These are phyloP conservation scores for Kokia cookei DNA, from an alignment of 441 rosid species.

Conservation along the genomic window DNA sequence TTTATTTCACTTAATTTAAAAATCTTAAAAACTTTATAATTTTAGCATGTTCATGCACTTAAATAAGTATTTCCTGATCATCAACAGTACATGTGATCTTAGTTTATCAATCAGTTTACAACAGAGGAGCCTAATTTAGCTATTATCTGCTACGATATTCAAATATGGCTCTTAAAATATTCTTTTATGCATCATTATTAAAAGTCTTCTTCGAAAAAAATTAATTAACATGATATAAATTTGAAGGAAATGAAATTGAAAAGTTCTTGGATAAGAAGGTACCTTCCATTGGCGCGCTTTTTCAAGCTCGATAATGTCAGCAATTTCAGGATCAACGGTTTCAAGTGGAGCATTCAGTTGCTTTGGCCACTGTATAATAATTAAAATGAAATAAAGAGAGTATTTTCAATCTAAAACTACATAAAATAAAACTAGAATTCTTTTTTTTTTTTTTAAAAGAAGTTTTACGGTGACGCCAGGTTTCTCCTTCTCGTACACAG, in stretches of 20 bases:
- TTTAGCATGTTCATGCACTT: neutral
- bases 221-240: neutral
- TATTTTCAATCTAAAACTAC: neutral
- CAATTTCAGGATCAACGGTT: conserved; percentile 87
- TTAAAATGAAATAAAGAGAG: neutral
- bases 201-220: too few species aligned
- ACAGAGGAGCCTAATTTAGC: too few species aligned
- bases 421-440: neutral
- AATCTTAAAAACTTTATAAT: neutral
- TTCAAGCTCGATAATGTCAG: conserved; percentile 93
- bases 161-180: too few species aligned
- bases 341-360: conserved; percentile 86
- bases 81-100: neutral
- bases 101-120: too few species aligned
- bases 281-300: conserved; percentile 99
- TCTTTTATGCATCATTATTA: too few species aligned
- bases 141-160: too few species aligned
- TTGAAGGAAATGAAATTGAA: neutral
- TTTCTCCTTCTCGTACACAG: conserved; percentile 83
- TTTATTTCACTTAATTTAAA: neutral
- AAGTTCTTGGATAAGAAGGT: neutral
- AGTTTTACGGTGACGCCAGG: conserved; percentile 55
- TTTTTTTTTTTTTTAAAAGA: neutral
- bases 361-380: conserved; percentile 74
- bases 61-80: neutral